Conservation (phyloP, 2,329 filamentous ascomycete species). For the Aspergillus costaricaensis region DNA sequence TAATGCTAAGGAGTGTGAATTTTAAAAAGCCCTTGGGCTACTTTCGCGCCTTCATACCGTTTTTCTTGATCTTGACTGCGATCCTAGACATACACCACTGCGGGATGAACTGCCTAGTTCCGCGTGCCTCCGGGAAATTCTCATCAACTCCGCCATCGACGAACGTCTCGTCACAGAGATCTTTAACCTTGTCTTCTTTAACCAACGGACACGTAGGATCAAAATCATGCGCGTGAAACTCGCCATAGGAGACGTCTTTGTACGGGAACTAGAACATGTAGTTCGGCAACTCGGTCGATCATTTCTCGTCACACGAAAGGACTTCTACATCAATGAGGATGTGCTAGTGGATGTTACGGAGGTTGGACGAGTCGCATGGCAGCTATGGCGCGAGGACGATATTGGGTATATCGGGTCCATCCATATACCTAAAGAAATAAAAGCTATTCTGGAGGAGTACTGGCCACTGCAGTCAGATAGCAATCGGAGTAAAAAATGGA, state of each 20-base stretch:
- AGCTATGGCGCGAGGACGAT: neutral
- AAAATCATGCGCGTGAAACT: neutral
- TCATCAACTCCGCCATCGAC: conserved; percentile 10
- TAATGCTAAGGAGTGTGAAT: neutral
- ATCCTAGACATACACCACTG: neutral
- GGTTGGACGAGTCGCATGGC: neutral
- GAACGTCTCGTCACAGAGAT: neutral
- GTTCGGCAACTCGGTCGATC: neutral
- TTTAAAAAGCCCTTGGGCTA: conserved; percentile 4
- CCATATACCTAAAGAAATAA: neutral
- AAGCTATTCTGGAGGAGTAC: neutral
- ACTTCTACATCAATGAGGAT: neutral
- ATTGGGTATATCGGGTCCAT: neutral
- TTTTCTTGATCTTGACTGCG: conserved; percentile 10
- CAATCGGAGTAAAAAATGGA: neutral
- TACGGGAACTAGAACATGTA: neutral
- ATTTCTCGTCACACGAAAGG: neutral
- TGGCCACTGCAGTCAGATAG: neutral
- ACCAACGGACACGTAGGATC: neutral
- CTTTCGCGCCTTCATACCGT: neutral
- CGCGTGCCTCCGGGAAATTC: neutral
- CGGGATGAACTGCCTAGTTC: neutral
- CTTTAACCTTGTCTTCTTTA: conserved; percentile 1
- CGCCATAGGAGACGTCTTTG: neutral
- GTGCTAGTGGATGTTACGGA: neutral